These are phyloP conservation scores for Pinus taeda DNA, from an alignment of 75 land plant species.

Conservation along the genomic window DNA sequence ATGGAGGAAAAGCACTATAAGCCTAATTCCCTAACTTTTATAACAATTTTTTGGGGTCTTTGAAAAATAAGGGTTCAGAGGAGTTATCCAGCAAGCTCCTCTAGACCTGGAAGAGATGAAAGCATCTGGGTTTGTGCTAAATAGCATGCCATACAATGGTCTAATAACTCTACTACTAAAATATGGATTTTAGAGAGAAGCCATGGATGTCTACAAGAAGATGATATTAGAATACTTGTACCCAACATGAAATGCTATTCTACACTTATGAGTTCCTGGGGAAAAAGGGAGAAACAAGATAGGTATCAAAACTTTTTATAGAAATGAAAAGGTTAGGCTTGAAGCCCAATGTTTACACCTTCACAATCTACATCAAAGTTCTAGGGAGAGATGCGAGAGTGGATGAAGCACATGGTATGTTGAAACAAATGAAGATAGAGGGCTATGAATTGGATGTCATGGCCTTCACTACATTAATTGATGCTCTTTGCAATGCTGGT, in stretches of 20 bases:
- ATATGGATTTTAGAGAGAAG: conserved; percentile 51
- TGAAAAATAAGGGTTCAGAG: conserved; percentile 21
- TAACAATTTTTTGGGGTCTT: conserved; percentile 40
- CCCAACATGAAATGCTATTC: conserved; percentile 66
- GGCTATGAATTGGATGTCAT: too few relatives aligned
- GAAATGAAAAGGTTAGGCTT: conserved; percentile 68
- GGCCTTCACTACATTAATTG: too few relatives aligned
- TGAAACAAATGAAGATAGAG: too few relatives aligned
- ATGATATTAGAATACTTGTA: conserved; percentile 50
- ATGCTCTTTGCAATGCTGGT: conserved; percentile 22
- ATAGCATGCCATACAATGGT: conserved; percentile 57
- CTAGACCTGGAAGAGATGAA: conserved; percentile 40
- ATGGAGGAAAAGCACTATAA: conserved; percentile 57
- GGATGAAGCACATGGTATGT: too few relatives aligned
- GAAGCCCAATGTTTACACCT: conserved; percentile 71
- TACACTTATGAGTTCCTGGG: conserved; percentile 65
- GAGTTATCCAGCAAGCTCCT: conserved; percentile 43
- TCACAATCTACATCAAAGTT: conserved; percentile 63
- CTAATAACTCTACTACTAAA: conserved; percentile 53
- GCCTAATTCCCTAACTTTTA: conserved; percentile 42
- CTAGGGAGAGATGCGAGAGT: conserved; percentile 57
- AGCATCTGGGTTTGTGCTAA: conserved; percentile 43
- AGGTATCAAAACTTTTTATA: conserved; percentile 37
- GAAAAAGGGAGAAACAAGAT: conserved; percentile 47
- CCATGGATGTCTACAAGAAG: conserved; percentile 50